phyloP scores from a whole-genome alignment of 2,329 filamentous ascomycete genomes.

The Ophiostoma quercus region DNA sequence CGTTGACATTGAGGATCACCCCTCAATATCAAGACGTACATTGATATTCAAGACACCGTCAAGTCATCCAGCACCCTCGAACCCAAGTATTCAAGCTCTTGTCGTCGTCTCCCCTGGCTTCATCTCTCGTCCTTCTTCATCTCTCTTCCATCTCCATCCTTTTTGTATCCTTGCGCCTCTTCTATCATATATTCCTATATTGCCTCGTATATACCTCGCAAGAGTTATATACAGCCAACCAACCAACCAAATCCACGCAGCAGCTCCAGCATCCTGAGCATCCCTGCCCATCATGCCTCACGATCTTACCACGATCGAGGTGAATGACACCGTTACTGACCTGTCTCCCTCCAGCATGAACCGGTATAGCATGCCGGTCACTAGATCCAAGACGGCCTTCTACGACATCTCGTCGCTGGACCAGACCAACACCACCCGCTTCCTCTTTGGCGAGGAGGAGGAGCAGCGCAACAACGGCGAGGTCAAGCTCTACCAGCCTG shows the following conservation, averaged over 20 bases:
- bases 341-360: constrained; percentile 56
- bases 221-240: background rate
- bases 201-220: background rate
- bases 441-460: constrained; percentile 73
- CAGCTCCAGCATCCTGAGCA: background rate
- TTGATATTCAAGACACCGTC: background rate
- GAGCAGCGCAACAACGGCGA: constrained; percentile 59
- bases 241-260: background rate
- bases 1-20: background rate
- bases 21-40: background rate
- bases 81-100: background rate
- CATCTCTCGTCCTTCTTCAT: background rate
- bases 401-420: constrained; percentile 64
- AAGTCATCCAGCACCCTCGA: background rate
- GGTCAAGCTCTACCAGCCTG: constrained; percentile 64
- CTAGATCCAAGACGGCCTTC: constrained; percentile 60
- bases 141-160: background rate
- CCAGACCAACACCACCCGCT: constrained; percentile 77
- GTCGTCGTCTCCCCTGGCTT: background rate
- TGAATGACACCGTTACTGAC: constrained; percentile 20
- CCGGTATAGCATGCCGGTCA: constrained; percentile 90
- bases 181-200: too few relatives aligned
- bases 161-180: background rate
- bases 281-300: background rate
- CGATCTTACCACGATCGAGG: background rate